Percentiles rank a stretch among this genome's conserved stretches.
These are phyloP conservation scores for Blumeria graminis DNA, from an alignment of 2,329 filamentous ascomycete genomes.

Conservation along the genomic window DNA sequence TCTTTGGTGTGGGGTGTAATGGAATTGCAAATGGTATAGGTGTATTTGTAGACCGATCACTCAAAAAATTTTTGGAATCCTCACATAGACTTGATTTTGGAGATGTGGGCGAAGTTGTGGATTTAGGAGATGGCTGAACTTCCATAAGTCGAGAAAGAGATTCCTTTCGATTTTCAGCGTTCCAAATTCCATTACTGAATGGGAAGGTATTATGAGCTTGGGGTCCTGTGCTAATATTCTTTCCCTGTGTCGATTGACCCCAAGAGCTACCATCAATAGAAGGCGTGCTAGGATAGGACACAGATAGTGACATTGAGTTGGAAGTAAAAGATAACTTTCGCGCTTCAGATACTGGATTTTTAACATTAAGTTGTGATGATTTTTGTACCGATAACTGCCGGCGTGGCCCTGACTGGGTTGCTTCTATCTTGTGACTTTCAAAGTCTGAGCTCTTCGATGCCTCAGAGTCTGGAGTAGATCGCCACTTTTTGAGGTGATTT, in stretches of 20 bases:
- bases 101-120: slow-evolving; percentile 23
- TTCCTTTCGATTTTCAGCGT: slow-evolving; percentile 48
- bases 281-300: slow-evolving; percentile 62
- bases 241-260: slow-evolving; percentile 26
- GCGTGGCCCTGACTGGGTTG: slow-evolving; percentile 22
- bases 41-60: slow-evolving; percentile 28
- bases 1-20: slow-evolving; percentile 73
- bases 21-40: slow-evolving; percentile 75
- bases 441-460: slow-evolving; percentile 87
- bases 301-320: slow-evolving; percentile 52
- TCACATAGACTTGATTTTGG: slow-evolving; percentile 21
- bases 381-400: slow-evolving; percentile 41
- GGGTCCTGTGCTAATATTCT: slow-evolving; percentile 22
- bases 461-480: slow-evolving; percentile 83
- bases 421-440: slow-evolving; percentile 44
- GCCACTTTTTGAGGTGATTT: slow-evolving; percentile 20
- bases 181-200: slow-evolving; percentile 71
- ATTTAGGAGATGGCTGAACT: slow-evolving; percentile 52
- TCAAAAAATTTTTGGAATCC: slow-evolving; percentile 21
- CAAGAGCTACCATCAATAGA: slow-evolving; percentile 38
- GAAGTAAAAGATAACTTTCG: slow-evolving; percentile 58
- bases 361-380: slow-evolving; percentile 72
- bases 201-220: slow-evolving; percentile 26
- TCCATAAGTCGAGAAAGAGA: slow-evolving; percentile 50
- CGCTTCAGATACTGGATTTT: slow-evolving; percentile 37